These are phyloP conservation scores for Oryza glaberrima DNA, from an alignment of 176 grass and related monocot genomes.

Conservation along the genomic window DNA sequence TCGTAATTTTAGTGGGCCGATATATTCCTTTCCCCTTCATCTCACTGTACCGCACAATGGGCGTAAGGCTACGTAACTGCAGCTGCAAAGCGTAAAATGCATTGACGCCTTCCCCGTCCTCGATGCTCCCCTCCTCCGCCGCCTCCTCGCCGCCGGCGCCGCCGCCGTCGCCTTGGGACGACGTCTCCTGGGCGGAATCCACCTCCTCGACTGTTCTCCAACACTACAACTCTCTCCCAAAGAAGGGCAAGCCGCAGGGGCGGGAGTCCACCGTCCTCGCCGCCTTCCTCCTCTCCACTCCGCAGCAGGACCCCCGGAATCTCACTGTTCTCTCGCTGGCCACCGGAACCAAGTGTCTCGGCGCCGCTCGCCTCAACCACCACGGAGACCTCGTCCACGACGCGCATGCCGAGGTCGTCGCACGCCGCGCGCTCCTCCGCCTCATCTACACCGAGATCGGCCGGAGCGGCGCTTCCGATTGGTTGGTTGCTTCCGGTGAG, in stretches of 20 bases:
- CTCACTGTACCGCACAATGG: too few species aligned
- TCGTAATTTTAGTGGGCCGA: too few species aligned
- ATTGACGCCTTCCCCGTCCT: not conserved
- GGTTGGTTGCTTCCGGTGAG: slow-evolving; percentile 41
- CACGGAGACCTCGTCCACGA: slow-evolving; percentile 76
- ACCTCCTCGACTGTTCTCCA: slow-evolving; percentile 46
- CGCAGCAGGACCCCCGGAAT: not conserved
- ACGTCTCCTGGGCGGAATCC: slow-evolving; percentile 40
- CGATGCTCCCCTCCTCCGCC: slow-evolving; percentile 33
- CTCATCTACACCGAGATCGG: slow-evolving; percentile 63
- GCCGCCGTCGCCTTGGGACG: slow-evolving; percentile 12
- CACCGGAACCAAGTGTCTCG: slow-evolving; percentile 92
- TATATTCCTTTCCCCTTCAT: too few species aligned
- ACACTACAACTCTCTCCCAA: slow-evolving; percentile 65
- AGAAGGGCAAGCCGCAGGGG: slow-evolving; percentile 93
- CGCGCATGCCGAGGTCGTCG: slow-evolving; percentile 81
- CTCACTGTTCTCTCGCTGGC: slow-evolving; percentile 59
- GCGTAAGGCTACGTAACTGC: not conserved
- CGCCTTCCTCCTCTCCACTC: slow-evolving; percentile 71
- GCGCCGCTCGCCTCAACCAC: slow-evolving; percentile 53
- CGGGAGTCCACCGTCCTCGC: slow-evolving; percentile 83
- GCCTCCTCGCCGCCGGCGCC: slow-evolving; percentile 19
- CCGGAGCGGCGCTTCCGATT: not conserved
- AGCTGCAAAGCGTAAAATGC: not conserved
- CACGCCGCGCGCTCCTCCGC: slow-evolving; percentile 75